A percentile compares a stretch with the other conserved stretches of the same genome.
These are phyloP conservation scores for Deinandra increscens DNA, from an alignment of 129 eudicot species.

Conservation along the genomic window DNA sequence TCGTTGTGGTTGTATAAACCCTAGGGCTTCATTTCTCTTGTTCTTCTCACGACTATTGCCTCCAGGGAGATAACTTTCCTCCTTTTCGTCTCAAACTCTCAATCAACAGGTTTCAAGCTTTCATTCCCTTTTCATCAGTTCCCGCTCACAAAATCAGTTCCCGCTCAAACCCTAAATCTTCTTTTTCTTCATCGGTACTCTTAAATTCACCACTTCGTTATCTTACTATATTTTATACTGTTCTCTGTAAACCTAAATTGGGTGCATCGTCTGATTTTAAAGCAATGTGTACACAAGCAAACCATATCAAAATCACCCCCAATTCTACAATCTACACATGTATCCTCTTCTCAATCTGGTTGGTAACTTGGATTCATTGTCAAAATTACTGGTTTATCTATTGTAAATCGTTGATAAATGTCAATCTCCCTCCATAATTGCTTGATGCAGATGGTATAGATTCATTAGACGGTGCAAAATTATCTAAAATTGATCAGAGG, in stretches of 20 bases:
- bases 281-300: conserved; percentile 28
- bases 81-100: no score
- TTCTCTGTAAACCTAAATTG: neutral
- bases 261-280: neutral
- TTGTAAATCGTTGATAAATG: neutral
- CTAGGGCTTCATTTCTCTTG: no score
- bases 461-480: conserved; percentile 21
- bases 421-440: neutral
- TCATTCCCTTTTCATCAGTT: no score
- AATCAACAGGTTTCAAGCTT: no score
- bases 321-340: conserved; percentile 4
- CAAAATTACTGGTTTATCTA: neutral
- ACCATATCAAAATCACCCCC: conserved; percentile 6
- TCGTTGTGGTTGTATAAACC: no score
- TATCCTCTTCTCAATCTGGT: conserved; percentile 36
- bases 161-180: conserved; percentile 17
- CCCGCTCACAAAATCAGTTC: no score
- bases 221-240: neutral
- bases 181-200: conserved; percentile 24
- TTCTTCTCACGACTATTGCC: no score
- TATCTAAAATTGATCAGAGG: conserved; percentile 47
- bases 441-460: conserved; percentile 31
- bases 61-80: no score
- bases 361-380: conserved; percentile 1
- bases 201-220: conserved; percentile 15